Base-by-base conservation (phyloP, 768 basidiomycete species). In the Lentinus brumalis region DNA sequence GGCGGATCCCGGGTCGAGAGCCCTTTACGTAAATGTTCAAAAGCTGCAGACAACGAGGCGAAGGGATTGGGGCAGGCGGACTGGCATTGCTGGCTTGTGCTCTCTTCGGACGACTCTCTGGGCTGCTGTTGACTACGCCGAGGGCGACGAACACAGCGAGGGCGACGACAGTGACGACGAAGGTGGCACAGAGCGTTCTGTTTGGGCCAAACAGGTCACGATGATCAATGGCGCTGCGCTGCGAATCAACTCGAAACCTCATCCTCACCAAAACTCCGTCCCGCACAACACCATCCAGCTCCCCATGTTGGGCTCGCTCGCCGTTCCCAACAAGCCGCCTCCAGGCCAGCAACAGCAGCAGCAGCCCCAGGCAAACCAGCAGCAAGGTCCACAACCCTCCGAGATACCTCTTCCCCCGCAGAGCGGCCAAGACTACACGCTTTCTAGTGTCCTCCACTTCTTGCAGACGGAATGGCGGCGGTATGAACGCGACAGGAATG, bases 401-500 rank as follows among this genome's bases (percentile, higher is more conserved):
- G 75, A 78, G 59, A 85, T 89, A 56, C 88, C 87, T 5, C 87
- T 87, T 8, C 89, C 89, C 39, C 91, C 91, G 15, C 89, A 90
- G 77, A 92, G 89, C 70, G 91, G 91, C 64, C 92, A 94, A 74
- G 94, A 96, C 76, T 92, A 91, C 74, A 97, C 89, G 50, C 86
- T 98, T 56, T 96, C 95, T 6, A 90, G 86, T 70, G 95, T 98
- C 60, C 83, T 99, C 63, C 97, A 99, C 79, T 99, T 94, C 75
- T 83, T 98, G 53, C 97, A 99, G 79, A 94, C 93, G 21, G 97
- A 99, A 80, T 98, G 96, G 94, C 83, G 97, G 63, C 83, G 93
- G 61, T 98, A 97, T 71, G 97, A 98, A 76, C 88, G 96, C 74
- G 97, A 99, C 78, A 84, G 96, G 70, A 99, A 99, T 73, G 97